These are phyloP conservation scores for Vitis hybrid DNA, from an alignment of 177 flowering plant genomes.

Conservation along the genomic window DNA sequence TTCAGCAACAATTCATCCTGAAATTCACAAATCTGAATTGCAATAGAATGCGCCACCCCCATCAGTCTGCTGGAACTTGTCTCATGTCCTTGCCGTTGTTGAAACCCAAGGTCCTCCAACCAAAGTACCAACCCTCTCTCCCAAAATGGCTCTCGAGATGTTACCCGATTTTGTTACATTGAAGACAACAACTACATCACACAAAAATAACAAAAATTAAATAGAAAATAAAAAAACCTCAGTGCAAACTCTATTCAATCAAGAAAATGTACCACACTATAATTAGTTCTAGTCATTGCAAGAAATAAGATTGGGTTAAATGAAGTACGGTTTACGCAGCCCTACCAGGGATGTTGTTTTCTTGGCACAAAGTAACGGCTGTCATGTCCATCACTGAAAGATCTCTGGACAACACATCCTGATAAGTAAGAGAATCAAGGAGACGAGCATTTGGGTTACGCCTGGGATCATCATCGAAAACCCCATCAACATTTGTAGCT, in stretches of 20 bases:
- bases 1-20: background rate
- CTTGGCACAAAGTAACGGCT: conserved; percentile 94
- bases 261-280: background rate
- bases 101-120: conserved; percentile 62
- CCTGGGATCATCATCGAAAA: conserved; percentile 79
- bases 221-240: background rate
- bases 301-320: background rate
- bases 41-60: too few species aligned
- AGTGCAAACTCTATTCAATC: background rate
- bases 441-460: conserved; percentile 76
- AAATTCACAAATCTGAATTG: background rate
- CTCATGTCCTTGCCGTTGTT: conserved; percentile 30
- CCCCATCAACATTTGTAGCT: conserved; percentile 98
- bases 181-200: conserved; percentile 89
- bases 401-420: conserved; percentile 82
- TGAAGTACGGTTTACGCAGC: background rate
- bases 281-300: too few species aligned
- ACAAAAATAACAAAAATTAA: conserved; percentile 1
- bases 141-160: conserved; percentile 79
- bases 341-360: conserved; percentile 94
- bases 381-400: conserved; percentile 99
- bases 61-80: background rate
- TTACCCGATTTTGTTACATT: conserved; percentile 79
- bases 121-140: conserved; percentile 91
- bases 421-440: conserved; percentile 72